Conservation (phyloP, 306 rosid species). For the Begonia loranthoides region DNA sequence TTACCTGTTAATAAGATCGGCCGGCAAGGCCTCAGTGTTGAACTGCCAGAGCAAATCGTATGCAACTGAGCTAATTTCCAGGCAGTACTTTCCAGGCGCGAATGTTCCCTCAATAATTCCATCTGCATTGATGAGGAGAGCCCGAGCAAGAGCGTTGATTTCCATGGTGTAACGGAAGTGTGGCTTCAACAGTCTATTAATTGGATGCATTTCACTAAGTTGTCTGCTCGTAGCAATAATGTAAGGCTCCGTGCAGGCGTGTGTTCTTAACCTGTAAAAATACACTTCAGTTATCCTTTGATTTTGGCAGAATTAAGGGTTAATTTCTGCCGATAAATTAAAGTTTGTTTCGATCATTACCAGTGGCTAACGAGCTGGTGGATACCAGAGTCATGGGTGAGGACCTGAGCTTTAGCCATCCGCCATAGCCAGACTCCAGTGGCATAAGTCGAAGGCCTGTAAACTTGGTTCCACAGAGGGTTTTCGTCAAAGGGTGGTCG, state of each 20-base stretch:
- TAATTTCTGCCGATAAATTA: no score
- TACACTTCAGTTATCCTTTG: no score
- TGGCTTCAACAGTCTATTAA: slow-evolving; percentile 21
- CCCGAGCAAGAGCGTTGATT: slow-evolving; percentile 26
- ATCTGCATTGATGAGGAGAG: slow-evolving; percentile 20
- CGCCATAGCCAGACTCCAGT: slow-evolving; percentile 24
- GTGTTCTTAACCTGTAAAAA: slow-evolving; percentile 22
- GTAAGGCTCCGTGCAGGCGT: slow-evolving; percentile 20
- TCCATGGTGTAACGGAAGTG: slow-evolving; percentile 33
- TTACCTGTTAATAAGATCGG: slow-evolving; percentile 22
- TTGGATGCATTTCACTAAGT: slow-evolving; percentile 26
- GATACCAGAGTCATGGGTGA: slow-evolving; percentile 22
- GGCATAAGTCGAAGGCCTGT: slow-evolving; percentile 18
- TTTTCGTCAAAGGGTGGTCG: slow-evolving; percentile 15
- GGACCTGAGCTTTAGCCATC: slow-evolving; percentile 24
- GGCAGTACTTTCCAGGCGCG: slow-evolving; percentile 17
- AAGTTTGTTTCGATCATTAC: neutral
- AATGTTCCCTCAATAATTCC: slow-evolving; percentile 20
- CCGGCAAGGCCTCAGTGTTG: slow-evolving; percentile 23
- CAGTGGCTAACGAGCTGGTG: slow-evolving; percentile 24
- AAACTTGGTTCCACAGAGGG: slow-evolving; percentile 23
- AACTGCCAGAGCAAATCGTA: slow-evolving; percentile 23
- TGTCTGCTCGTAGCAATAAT: slow-evolving; percentile 24
- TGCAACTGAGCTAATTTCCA: slow-evolving; percentile 19
- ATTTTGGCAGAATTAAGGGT: no score